Evolutionary conservation across 2,329 filamentous ascomycete genomes (phyloP), one percentile per base, ranked within the genome.

Genomic region (Simplicillium aogashimaense): DNA sequence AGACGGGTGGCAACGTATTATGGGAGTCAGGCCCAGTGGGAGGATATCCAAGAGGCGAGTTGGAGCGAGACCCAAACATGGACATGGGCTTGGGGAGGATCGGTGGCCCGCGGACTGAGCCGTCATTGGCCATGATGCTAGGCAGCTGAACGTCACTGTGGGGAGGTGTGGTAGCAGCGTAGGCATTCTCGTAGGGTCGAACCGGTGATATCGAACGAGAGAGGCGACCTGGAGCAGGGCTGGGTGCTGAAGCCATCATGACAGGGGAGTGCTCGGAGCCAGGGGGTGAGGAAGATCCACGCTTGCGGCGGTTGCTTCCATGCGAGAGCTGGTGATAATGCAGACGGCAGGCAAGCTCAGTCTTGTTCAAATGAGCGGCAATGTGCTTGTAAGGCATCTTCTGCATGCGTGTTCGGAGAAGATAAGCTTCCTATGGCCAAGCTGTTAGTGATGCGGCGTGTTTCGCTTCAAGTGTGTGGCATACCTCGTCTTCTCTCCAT

Each of bases 351-450:
- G 86, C 86, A 44, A 92, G 70, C 65, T 92, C 86, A 1, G 86
- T 92, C 70, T 92, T 94, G 65, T 88, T 86, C 50, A 92, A 67
- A 52, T 89, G 82, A 43, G 81, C 77, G 43, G 86, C 86, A 56
- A 92, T 92, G 58, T 90, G 84, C 70, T 90, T 92, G 65, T 92
- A 92, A 1, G 86, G 86, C 79, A 90, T 87, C 65, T 90, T 90
- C 54, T 89, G 83, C 53, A 86, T 76, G 43, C 86, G 83, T 45
- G 83, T 89, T 62, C 88, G 83, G 45, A 92, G 74, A 40, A 92
- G 79, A 59, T 90, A 92, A 43, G 80, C 74, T 65, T 92, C 86
- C 85, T 90, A 47, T 46, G 36, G 40, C 35, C 41, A 17, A 39
- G 13, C 7, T 35, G 40, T 29, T 32, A 35, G 35, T 37, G 34